Evolutionary conservation across 2,329 filamentous ascomycete genomes (phyloP).

Genomic region (Alternaria sp.): DNA sequence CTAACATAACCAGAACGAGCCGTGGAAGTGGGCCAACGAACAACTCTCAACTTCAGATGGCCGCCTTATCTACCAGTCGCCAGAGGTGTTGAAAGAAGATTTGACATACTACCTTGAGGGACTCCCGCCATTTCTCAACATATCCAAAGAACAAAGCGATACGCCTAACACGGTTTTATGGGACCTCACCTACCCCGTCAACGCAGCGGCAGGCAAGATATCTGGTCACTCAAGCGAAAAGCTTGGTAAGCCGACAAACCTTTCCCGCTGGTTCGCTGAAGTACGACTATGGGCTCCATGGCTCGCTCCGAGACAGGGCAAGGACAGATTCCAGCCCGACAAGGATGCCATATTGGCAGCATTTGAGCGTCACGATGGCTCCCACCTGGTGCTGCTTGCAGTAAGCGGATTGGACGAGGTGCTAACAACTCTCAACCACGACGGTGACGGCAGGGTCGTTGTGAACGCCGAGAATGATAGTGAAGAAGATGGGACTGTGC

Average conservation of each 20-base stretch:
- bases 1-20: conserved; percentile 47
- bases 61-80: conserved; percentile 62
- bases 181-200: conserved; percentile 67
- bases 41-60: conserved; percentile 71
- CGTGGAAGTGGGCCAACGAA: conserved; percentile 77
- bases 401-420: conserved; percentile 78
- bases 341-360: conserved; percentile 81
- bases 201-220: conserved; percentile 63
- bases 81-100: conserved; percentile 48
- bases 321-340: conserved; percentile 69
- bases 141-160: conserved; percentile 68
- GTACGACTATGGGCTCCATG: conserved; percentile 83
- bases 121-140: conserved; percentile 64
- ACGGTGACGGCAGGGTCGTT: conserved; percentile 69
- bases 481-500: conserved; percentile 62
- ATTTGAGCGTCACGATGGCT: conserved; percentile 75
- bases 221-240: conserved; percentile 66
- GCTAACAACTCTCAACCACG: conserved; percentile 72
- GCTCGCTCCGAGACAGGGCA: conserved; percentile 88
- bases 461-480: conserved; percentile 78
- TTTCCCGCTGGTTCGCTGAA: conserved; percentile 80
- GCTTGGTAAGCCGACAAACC: conserved; percentile 70
- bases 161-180: conserved; percentile 74
- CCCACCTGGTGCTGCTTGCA: conserved; percentile 79
- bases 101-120: conserved; percentile 66